Base-by-base conservation (phyloP, 1,284 basidiomycete genomes). In the Trametes pubescens region DNA sequence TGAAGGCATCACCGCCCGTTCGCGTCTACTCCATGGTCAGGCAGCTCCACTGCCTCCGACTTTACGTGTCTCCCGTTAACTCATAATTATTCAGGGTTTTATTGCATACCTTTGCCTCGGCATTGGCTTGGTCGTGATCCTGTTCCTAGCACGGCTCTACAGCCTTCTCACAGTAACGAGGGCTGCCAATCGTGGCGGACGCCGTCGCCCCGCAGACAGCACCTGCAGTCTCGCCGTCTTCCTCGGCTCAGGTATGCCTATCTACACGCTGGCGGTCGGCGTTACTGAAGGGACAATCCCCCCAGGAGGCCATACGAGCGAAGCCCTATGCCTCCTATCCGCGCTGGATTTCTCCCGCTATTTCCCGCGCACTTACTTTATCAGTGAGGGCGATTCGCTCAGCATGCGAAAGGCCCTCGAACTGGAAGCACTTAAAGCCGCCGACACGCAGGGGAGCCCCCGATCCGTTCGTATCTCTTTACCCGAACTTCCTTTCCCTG, bases 221-320 rank as follows among this genome's bases (percentile, higher is more conserved):
- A 75, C 74, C 14, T 84, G 84, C 64, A 82, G 78, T 62, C 74
- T 89, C 14, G 86, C 86, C 4, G 81, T 89, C 48, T 89, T 89
- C 67, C 79, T 90, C 48, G 88, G 88, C 62, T 90, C 88, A 74
- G 88, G 88, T 84, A 71, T 69, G 76, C 72, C 38, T 51, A 14
- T 57, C 34, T 43, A 18, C 13, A 40, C 24, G 18, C 22, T 52
- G 48, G 37, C 54, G 40, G 22, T 55, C 66, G 64, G 56, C 60
- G 51, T 44, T 24, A 48, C 57, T 56, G 21, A 61, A 32, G 21
- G 10, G 29, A 32, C 16, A 18, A 51, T 65, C 21, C 53, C 38
- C 60, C 29, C 70, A 96, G 97, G 98, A 34, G 98, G 98, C 0
- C 98, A 99, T 78, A 98, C 96, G 7, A 90, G 87, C 66, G 98